Conservation (phyloP, 768 basidiomycete genomes). For the Dendrothele bispora region DNA sequence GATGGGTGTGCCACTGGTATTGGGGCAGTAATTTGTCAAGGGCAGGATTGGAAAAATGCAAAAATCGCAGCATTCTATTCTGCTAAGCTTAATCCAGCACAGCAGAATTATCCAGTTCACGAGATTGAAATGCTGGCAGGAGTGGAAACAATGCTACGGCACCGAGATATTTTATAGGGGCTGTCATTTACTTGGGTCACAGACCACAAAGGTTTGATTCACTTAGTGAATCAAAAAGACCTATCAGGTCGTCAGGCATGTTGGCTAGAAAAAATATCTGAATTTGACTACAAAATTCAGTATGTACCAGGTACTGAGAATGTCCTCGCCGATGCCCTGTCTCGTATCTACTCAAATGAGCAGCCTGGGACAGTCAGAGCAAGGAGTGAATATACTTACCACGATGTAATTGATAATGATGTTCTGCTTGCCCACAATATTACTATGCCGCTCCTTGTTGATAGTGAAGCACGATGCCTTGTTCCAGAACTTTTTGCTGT, state of each 20-base stretch:
- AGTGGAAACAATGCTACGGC: constrained; percentile 15
- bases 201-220: constrained; percentile 14
- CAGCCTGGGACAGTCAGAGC: constrained; percentile 20
- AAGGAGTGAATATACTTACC: constrained; percentile 16
- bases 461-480: constrained; percentile 6
- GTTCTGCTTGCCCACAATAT: constrained; percentile 1
- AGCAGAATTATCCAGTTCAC: constrained; percentile 26
- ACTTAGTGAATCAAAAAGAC: constrained; percentile 5
- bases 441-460: constrained; percentile 9
- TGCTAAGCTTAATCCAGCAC: constrained; percentile 15
- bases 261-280: constrained; percentile 4
- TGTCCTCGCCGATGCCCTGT: constrained; percentile 1
- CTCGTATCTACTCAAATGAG: constrained; percentile 2
- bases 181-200: constrained; percentile 16
- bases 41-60: constrained; percentile 7
- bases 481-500: not conserved
- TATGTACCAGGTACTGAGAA: constrained; percentile 1
- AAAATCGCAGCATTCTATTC: constrained; percentile 18
- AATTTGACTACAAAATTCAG: constrained; percentile 1
- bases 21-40: constrained; percentile 15
- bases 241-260: not conserved
- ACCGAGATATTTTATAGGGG: constrained; percentile 16
- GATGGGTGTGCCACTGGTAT: constrained; percentile 15
- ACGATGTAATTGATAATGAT: constrained; percentile 15
- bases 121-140: constrained; percentile 35